Evolutionary conservation across 2,329 filamentous ascomycete genomes (phyloP).

Genomic region (Alternaria incomplexa): DNA sequence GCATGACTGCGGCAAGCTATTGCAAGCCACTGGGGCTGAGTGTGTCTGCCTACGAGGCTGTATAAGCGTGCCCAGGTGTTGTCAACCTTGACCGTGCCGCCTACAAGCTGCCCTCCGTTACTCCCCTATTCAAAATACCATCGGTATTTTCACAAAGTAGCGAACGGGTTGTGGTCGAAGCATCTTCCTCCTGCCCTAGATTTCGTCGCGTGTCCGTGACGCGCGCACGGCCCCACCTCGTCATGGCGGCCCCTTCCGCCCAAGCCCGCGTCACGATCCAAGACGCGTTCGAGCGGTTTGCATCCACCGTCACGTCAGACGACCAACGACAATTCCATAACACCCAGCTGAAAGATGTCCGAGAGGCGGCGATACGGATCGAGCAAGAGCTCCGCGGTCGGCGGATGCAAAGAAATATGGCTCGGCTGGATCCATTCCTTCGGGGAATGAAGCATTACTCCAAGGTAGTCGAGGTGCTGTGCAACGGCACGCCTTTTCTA

Average conservation of each 20-base stretch:
- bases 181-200: background rate
- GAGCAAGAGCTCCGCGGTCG: constrained; percentile 50
- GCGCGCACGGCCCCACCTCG: background rate
- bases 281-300: constrained; percentile 19
- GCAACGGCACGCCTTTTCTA: constrained; percentile 55
- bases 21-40: background rate
- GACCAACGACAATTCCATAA: constrained; percentile 10
- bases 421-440: constrained; percentile 52
- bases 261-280: constrained; percentile 12
- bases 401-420: constrained; percentile 51
- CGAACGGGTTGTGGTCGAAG: background rate
- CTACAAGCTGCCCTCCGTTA: background rate
- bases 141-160: background rate
- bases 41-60: background rate
- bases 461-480: constrained; percentile 49
- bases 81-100: background rate
- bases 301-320: constrained; percentile 6
- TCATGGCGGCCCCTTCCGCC: constrained; percentile 1
- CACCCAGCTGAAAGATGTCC: constrained; percentile 48
- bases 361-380: constrained; percentile 34
- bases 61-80: background rate
- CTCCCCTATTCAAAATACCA: background rate
- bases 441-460: constrained; percentile 44
- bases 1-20: background rate
- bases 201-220: background rate